These are phyloP conservation scores for Pyrenochaeta sp. DNA, from an alignment of 2,329 filamentous ascomycete species.

Conservation along the genomic window DNA sequence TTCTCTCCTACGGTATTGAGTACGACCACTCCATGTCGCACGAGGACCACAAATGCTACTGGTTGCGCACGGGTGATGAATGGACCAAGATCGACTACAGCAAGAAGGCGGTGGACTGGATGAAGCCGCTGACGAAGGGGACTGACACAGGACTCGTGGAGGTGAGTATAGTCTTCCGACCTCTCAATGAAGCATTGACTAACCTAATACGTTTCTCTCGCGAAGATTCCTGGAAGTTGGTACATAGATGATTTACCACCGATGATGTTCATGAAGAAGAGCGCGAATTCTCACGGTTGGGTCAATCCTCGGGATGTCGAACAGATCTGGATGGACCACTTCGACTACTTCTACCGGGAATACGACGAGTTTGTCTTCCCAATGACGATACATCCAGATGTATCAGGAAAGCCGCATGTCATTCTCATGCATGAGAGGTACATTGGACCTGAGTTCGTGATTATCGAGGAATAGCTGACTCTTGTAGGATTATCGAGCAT, in stretches of 20 bases:
- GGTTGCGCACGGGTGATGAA: slow-evolving; percentile 67
- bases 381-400: slow-evolving; percentile 78
- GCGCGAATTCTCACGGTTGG: slow-evolving; percentile 71
- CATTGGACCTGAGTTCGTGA: slow-evolving; percentile 16
- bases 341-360: slow-evolving; percentile 78
- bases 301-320: slow-evolving; percentile 67
- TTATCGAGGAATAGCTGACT: background rate
- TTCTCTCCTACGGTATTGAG: slow-evolving; percentile 72
- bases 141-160: slow-evolving; percentile 70
- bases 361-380: slow-evolving; percentile 81
- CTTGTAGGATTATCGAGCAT: slow-evolving; percentile 67
- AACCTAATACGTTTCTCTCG: background rate
- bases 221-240: slow-evolving; percentile 68
- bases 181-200: background rate
- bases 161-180: slow-evolving; percentile 1
- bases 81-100: slow-evolving; percentile 75
- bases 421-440: slow-evolving; percentile 76
- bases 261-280: slow-evolving; percentile 77
- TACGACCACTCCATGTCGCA: slow-evolving; percentile 75
- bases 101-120: slow-evolving; percentile 69
- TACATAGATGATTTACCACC: slow-evolving; percentile 68
- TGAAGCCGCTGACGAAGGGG: slow-evolving; percentile 70
- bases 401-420: slow-evolving; percentile 71
- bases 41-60: slow-evolving; percentile 72
- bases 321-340: slow-evolving; percentile 72